Conservation (phyloP, 2,329 filamentous ascomycete species). For the Aulographum hederae region DNA sequence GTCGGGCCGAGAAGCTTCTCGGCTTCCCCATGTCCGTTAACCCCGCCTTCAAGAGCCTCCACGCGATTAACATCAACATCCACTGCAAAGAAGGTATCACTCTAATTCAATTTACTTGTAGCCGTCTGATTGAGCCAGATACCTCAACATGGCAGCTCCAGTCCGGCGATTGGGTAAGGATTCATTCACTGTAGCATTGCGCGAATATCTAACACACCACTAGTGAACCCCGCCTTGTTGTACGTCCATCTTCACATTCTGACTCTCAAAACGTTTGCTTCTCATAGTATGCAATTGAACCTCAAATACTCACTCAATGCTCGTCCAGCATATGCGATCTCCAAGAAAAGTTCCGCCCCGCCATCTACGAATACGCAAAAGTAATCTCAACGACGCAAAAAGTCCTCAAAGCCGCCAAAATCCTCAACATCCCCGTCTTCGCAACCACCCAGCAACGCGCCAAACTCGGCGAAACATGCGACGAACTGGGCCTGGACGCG, state of each 20-base stretch:
- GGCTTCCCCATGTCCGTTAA: no score
- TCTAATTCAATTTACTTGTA: no score
- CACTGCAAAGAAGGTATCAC: no score
- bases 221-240: slow-evolving; percentile 21
- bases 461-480: slow-evolving; percentile 63
- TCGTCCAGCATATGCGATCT: slow-evolving; percentile 74
- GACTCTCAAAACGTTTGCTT: not conserved
- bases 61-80: no score
- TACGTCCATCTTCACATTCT: slow-evolving; percentile 9
- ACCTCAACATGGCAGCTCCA: no score
- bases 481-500: slow-evolving; percentile 42
- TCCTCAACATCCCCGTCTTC: slow-evolving; percentile 60
- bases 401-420: slow-evolving; percentile 30
- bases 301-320: not conserved
- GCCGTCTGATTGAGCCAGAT: no score
- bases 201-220: not conserved
- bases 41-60: no score
- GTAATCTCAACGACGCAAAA: slow-evolving; percentile 38
- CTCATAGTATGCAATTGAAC: no score
- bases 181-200: no score
- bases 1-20: no score
- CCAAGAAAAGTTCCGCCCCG: slow-evolving; percentile 76
- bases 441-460: slow-evolving; percentile 70
- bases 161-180: no score
- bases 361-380: slow-evolving; percentile 71